Conservation (phyloP, 1,139 yeast species). For the Hyphopichia khmerensis region DNA sequence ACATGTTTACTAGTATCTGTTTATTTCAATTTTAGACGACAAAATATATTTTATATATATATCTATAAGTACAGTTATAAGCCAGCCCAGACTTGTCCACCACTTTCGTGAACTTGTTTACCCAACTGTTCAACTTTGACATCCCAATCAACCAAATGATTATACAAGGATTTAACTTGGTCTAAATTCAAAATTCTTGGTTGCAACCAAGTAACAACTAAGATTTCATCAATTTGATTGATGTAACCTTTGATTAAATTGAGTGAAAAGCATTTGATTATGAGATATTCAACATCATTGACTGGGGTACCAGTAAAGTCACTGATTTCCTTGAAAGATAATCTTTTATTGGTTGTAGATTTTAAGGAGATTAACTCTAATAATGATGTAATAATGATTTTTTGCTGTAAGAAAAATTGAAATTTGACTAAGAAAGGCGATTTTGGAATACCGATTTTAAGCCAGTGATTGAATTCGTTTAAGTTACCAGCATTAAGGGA, state of each 20-base stretch:
- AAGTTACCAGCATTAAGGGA: conserved; percentile 81
- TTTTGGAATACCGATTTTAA: conserved; percentile 35
- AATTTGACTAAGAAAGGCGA: conserved; percentile 61
- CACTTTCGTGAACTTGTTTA: conserved; percentile 33
- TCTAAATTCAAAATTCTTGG: conserved; percentile 84
- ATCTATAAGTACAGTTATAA: conserved; percentile 10
- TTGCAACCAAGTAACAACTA: conserved; percentile 90
- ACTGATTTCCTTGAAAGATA: conserved; percentile 73
- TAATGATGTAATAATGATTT: conserved; percentile 88
- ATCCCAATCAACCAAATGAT: conserved; percentile 77
- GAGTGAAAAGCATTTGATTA: conserved; percentile 87
- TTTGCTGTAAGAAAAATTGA: conserved; percentile 76
- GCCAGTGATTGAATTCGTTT: conserved; percentile 53
- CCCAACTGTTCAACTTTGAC: conserved; percentile 67
- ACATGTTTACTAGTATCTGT: too few species aligned
- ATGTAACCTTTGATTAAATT: conserved; percentile 82
- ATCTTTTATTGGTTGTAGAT: conserved; percentile 69
- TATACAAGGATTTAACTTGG: conserved; percentile 76
- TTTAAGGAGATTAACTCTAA: conserved; percentile 83
- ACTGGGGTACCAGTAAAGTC: conserved; percentile 63
- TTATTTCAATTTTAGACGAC: too few species aligned
- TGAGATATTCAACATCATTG: conserved; percentile 83
- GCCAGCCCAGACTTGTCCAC: conserved; percentile 43
- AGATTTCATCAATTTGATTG: conserved; percentile 78
- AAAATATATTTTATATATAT: not conserved